Base-by-base conservation (phyloP, 179 eudicot genomes). In the Spinacia oleracea region DNA sequence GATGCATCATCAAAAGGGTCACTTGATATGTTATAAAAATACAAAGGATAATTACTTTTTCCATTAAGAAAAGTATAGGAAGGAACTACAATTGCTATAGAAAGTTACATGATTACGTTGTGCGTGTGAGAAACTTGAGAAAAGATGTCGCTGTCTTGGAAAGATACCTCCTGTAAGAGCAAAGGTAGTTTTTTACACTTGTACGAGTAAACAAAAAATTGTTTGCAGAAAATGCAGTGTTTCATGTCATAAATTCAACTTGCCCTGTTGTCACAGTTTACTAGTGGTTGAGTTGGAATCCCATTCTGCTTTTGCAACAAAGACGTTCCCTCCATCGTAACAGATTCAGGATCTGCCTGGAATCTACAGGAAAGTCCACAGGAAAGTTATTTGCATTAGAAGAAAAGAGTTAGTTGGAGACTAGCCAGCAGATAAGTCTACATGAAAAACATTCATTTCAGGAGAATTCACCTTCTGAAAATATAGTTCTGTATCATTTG, bases 101-200 rank as follows among this genome's bases (percentile, higher is more conserved):
- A 79, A 82, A 74, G 77, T 79, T 90, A 90, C 96, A 78, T 86
- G 80, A 91, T 87, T 43, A 85, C 67, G 31, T 86, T 84, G 76
- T 86, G 90, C 70, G 90, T 85, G 73, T 78, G 86, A 38, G 92
- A 87, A 79, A 87, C 87, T 81, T 86, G 85, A 79, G 88, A 89
- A 67, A 84, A 82, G 64, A 83, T 82, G 76, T 79, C 77, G 8
- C 73, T 70, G 16, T 78, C 69, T 68, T 82, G 83, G 7, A 79
- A 63, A 20, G 79, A 74, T 64, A 73, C 45, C 10, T 75, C 88
- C 90, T 86, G 86, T 50, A 70, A 71, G 18, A 78, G 23, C 38
- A 70, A 12, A 68, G 48, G 23, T 29, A 70, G 9, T n/a, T n/a
- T n/a, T n/a, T n/a, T n/a, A n/a, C n/a, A 63, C 40, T 60, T 70